Evolutionary conservation across 75 land plant genomes (phyloP).

Genomic region (Picea glauca): DNA sequence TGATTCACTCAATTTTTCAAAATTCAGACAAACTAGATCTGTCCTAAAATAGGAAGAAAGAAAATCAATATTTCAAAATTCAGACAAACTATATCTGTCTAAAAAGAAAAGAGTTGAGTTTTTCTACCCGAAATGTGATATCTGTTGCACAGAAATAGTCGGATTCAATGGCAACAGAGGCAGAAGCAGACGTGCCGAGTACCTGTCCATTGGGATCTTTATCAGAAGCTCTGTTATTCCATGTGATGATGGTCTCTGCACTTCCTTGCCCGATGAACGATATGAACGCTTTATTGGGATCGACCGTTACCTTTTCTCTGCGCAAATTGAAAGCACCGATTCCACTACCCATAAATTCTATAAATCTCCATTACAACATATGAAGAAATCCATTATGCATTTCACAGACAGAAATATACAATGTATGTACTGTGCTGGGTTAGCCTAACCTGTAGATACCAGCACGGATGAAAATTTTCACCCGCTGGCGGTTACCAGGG

Average conservation of each 20-base stretch:
- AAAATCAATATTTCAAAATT: background rate
- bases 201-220: slow-evolving; percentile 18
- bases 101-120: too few relatives aligned
- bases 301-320: slow-evolving; percentile 85
- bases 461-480: slow-evolving; percentile 51
- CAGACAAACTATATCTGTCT: background rate
- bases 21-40: background rate
- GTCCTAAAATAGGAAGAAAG: background rate
- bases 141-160: slow-evolving; percentile 73
- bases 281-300: slow-evolving; percentile 55
- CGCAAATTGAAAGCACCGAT: background rate
- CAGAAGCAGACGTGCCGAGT: slow-evolving; percentile 67
- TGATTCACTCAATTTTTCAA: background rate
- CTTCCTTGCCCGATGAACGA: slow-evolving; percentile 60
- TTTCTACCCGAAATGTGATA: slow-evolving; percentile 67
- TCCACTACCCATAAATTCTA: background rate
- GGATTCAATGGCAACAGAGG: slow-evolving; percentile 62
- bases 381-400: background rate
- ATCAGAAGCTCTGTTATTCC: slow-evolving; percentile 74
- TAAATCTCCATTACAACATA: background rate
- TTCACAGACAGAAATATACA: background rate
- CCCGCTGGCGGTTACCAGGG: slow-evolving; percentile 28
- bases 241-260: slow-evolving; percentile 50
- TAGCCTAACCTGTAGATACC: slow-evolving; percentile 64
- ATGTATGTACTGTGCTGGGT: background rate